Percentiles rank a stretch among this genome's conserved stretches.
These are phyloP conservation scores for Racocetra persica DNA, from an alignment of 371 early-diverging fungal species.

Conservation along the genomic window DNA sequence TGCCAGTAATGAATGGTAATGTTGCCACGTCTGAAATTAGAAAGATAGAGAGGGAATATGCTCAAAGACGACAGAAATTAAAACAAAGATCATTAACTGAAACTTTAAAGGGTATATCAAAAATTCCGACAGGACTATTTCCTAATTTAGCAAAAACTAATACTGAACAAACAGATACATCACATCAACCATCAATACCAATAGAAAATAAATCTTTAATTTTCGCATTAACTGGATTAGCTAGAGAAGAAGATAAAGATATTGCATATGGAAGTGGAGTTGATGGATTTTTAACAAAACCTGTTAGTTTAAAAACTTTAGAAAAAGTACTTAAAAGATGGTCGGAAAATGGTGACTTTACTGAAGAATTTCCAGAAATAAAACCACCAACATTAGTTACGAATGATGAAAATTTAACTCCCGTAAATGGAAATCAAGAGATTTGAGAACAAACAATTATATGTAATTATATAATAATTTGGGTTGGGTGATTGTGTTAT, in stretches of 20 bases:
- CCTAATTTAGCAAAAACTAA: not conserved
- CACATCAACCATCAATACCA: not conserved
- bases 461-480: no score
- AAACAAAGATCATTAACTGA: not conserved
- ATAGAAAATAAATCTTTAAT: slow-evolving; percentile 44
- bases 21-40: slow-evolving; percentile 52
- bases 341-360: slow-evolving; percentile 21
- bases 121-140: no score
- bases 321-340: slow-evolving; percentile 27
- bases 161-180: not conserved
- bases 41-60: slow-evolving; percentile 45
- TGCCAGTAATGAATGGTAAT: slow-evolving; percentile 57
- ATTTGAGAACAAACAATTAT: no score
- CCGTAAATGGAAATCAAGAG: no score
- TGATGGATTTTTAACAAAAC: slow-evolving; percentile 57
- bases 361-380: not conserved
- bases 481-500: no score
- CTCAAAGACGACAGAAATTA: not conserved
- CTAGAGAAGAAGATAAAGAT: slow-evolving; percentile 52
- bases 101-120: not conserved
- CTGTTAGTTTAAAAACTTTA: slow-evolving; percentile 52
- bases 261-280: slow-evolving; percentile 55
- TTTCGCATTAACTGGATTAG: slow-evolving; percentile 55
- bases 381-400: not conserved
- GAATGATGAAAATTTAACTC: no score